phyloP scores from a whole-genome alignment of 495 filamentous ascomycete genomes.

The Trichocladium antarcticum region DNA sequence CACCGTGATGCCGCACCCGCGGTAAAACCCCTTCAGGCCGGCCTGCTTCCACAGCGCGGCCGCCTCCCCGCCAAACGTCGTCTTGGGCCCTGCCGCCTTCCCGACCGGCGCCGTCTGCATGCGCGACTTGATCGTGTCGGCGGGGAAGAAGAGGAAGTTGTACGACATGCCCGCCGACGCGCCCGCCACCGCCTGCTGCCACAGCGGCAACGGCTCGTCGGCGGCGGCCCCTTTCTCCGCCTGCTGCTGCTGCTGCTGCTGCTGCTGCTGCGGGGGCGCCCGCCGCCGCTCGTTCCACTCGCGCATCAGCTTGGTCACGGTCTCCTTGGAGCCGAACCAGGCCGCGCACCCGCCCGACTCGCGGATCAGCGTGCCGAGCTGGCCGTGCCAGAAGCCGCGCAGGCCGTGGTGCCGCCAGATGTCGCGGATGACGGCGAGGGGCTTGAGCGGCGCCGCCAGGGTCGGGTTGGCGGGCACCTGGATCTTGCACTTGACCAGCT shows the following conservation, averaged over 20 bases:
- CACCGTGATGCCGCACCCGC: constrained; percentile 91
- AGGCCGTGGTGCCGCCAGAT: constrained; percentile 73
- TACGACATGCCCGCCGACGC: constrained; percentile 87
- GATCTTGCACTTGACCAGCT: constrained; percentile 97
- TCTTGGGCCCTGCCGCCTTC: constrained; percentile 27
- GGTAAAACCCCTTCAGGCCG: constrained; percentile 75
- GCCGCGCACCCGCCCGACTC: constrained; percentile 88
- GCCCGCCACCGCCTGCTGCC: constrained; percentile 77
- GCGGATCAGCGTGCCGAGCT: constrained; percentile 82
- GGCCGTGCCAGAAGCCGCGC: constrained; percentile 86
- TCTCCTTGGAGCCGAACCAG: constrained; percentile 95
- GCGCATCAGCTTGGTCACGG: constrained; percentile 53
- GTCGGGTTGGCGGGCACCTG: constrained; percentile 49
- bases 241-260: too few species aligned
- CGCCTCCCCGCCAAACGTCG: constrained; percentile 59
- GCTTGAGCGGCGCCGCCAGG: constrained; percentile 18
- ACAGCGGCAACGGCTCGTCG: constrained; percentile 48
- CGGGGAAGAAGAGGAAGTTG: constrained; percentile 93
- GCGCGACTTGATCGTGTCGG: constrained; percentile 90
- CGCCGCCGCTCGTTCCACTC: constrained; percentile 28
- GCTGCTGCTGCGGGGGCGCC: constrained; percentile 21
- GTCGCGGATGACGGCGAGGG: constrained; percentile 53
- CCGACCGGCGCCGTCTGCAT: constrained; percentile 83
- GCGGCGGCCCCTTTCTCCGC: not conserved
- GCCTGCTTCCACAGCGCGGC: constrained; percentile 65